Evolutionary conservation across 345 rosid species (phyloP).

Genomic region (Eutrema japonicum): DNA sequence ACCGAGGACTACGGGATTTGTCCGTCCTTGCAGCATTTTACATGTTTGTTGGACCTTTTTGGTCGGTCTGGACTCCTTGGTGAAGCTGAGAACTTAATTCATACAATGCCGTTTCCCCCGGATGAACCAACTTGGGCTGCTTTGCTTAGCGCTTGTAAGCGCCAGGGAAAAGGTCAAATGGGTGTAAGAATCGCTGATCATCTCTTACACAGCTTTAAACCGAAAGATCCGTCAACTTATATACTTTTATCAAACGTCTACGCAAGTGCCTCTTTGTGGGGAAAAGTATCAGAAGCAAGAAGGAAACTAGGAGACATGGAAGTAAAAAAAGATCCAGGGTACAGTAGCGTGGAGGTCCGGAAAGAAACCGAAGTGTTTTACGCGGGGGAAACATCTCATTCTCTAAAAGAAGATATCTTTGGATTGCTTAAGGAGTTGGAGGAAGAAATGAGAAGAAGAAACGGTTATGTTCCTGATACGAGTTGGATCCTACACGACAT

Average conservation of each 20-base stretch:
- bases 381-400: conserved; percentile 69
- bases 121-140: conserved; percentile 93
- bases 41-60: conserved; percentile 80
- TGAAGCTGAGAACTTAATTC: conserved; percentile 65
- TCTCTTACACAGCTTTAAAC: conserved; percentile 53
- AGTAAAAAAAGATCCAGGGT: conserved; percentile 68
- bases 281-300: conserved; percentile 57
- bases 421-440: conserved; percentile 57
- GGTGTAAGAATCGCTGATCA: conserved; percentile 61
- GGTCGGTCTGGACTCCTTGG: conserved; percentile 74
- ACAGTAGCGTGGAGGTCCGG: conserved; percentile 56
- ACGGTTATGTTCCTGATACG: conserved; percentile 76
- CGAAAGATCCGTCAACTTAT: conserved; percentile 65
- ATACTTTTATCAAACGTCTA: conserved; percentile 70
- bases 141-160: conserved; percentile 72
- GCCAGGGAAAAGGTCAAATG: conserved; percentile 55
- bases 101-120: conserved; percentile 67
- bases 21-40: conserved; percentile 78
- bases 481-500: conserved; percentile 61
- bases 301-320: conserved; percentile 58
- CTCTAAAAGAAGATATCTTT: conserved; percentile 56
- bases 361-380: conserved; percentile 64
- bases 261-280: conserved; percentile 64
- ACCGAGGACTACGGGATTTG: conserved; percentile 51
- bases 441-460: conserved; percentile 59